Conservation (phyloP, 257 asterid species). For the Plectranthus barbatus region DNA sequence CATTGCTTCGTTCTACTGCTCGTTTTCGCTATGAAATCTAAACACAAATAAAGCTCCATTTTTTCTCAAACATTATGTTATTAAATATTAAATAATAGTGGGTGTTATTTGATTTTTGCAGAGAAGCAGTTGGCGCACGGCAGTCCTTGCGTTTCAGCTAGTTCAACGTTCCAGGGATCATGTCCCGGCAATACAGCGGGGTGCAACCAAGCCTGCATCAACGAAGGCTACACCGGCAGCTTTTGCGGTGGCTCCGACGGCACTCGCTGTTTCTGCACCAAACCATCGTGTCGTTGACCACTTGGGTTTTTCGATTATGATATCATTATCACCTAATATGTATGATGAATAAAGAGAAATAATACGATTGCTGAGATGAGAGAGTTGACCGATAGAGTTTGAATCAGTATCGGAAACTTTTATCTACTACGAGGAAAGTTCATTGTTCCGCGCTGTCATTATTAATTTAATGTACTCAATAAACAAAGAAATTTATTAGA, state of each 20-base stretch:
- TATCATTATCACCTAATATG: no score
- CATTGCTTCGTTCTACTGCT: background rate
- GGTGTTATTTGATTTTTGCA: background rate
- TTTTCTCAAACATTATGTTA: background rate
- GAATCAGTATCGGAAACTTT: no score
- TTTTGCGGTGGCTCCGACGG: background rate
- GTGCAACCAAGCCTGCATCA: background rate
- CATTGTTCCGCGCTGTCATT: no score
- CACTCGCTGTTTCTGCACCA: constrained; percentile 4
- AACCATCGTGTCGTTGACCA: background rate
- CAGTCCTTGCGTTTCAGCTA: constrained; percentile 1
- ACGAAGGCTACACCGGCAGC: background rate
- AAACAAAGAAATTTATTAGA: no score
- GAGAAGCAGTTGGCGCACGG: background rate
- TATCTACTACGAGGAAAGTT: no score
- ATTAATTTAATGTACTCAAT: no score
- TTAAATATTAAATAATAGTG: background rate
- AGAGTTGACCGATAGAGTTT: no score
- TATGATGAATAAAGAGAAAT: no score
- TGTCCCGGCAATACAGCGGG: background rate
- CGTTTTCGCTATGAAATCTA: background rate
- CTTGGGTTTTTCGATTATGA: background rate
- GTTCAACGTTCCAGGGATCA: background rate
- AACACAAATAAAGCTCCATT: background rate
- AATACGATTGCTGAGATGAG: no score